These are phyloP conservation scores for Penicillium sclerotiorum DNA, from an alignment of 2,329 filamentous ascomycete genomes.

Conservation along the genomic window DNA sequence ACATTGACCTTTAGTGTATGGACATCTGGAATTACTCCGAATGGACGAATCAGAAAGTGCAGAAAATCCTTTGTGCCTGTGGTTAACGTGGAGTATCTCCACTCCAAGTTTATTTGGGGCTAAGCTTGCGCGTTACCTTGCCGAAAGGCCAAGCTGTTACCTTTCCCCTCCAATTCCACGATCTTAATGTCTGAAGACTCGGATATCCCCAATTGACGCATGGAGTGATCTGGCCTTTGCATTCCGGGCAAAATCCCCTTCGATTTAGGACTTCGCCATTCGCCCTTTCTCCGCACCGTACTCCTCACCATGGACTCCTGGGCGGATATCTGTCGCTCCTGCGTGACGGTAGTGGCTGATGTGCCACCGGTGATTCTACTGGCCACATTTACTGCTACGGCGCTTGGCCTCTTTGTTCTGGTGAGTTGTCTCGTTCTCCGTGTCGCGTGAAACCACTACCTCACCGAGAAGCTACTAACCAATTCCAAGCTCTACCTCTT, in stretches of 20 bases:
- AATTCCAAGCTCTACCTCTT: slow-evolving; percentile 67
- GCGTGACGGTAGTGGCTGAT: slow-evolving; percentile 30
- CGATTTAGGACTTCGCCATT: not conserved
- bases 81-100: slow-evolving; percentile 11
- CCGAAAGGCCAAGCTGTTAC: slow-evolving; percentile 30
- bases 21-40: not conserved
- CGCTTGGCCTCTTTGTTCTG: slow-evolving; percentile 35
- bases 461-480: not conserved
- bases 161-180: slow-evolving; percentile 3
- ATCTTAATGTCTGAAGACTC: not conserved
- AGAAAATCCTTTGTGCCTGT: slow-evolving; percentile 3
- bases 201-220: not conserved
- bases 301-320: slow-evolving; percentile 31
- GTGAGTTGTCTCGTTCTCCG: slow-evolving; percentile 28
- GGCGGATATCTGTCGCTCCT: slow-evolving; percentile 35
- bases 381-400: slow-evolving; percentile 30
- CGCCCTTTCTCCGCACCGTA: slow-evolving; percentile 1
- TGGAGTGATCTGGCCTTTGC: not conserved
- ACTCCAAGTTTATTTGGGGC: slow-evolving; percentile 16
- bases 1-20: not conserved
- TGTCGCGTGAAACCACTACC: slow-evolving; percentile 1
- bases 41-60: slow-evolving; percentile 5
- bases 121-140: slow-evolving; percentile 23
- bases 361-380: slow-evolving; percentile 35
- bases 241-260: slow-evolving; percentile 3